A percentile compares a stretch with the other conserved stretches of the same genome.
These are phyloP conservation scores for Saprolegnia diclina DNA, from an alignment of 352 stramenopile species.

Conservation along the genomic window DNA sequence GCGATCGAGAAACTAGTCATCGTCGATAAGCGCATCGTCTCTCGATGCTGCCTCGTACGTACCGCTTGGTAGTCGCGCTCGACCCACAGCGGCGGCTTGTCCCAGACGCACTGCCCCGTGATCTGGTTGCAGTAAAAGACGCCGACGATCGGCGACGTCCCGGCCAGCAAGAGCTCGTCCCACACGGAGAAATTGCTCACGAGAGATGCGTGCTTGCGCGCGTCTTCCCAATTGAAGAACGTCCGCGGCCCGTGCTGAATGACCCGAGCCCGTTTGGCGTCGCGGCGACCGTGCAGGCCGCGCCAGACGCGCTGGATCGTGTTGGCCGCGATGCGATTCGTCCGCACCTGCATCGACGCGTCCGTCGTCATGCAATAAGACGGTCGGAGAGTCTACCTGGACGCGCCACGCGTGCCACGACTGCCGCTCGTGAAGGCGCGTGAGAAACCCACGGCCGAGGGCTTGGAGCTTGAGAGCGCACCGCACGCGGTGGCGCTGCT, in stretches of 20 bases:
- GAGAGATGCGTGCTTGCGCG: conserved; percentile 29
- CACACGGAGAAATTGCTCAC: conserved; percentile 56
- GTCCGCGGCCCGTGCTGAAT: conserved; percentile 43
- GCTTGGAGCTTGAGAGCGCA: conserved; percentile 52
- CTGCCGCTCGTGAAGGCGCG: conserved; percentile 35
- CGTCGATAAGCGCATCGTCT: not conserved
- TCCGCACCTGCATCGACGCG: conserved; percentile 23
- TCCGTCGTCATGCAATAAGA: not conserved
- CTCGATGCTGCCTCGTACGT: not conserved
- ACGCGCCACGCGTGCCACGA: conserved; percentile 27
- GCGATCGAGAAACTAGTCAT: conserved; percentile 38
- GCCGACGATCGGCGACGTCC: conserved; percentile 41
- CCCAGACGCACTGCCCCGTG: conserved; percentile 60
- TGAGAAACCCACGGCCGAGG: conserved; percentile 36
- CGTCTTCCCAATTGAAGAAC: conserved; percentile 61
- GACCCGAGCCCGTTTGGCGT: conserved; percentile 41
- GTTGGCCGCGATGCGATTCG: conserved; percentile 32
- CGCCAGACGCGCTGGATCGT: conserved; percentile 56
- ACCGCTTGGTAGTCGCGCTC: conserved; percentile 36
- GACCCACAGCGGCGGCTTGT: conserved; percentile 54
- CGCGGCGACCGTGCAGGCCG: conserved; percentile 39
- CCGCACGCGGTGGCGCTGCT: conserved; percentile 35
- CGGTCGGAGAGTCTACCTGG: not conserved
- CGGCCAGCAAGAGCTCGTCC: conserved; percentile 55
- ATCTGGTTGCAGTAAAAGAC: conserved; percentile 70